A percentile compares a stretch with the other conserved stretches of the same genome.
These are phyloP conservation scores for Trichomonascaceae sp. DNA, from an alignment of 1,139 yeast genomes.

Conservation along the genomic window DNA sequence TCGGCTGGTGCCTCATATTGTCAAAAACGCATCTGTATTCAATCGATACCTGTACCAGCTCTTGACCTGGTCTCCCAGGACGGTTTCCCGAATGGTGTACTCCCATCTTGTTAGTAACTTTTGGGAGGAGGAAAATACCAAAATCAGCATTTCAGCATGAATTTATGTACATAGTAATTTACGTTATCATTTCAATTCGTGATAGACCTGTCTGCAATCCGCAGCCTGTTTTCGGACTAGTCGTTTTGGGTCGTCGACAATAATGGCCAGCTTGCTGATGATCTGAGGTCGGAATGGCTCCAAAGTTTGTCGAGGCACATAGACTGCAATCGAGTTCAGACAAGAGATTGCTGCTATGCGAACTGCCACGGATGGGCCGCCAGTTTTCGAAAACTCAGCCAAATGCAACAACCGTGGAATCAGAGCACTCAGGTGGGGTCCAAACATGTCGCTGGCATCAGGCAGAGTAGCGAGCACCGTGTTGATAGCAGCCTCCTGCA, in stretches of 20 bases:
- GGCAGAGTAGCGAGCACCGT: slow-evolving; percentile 35
- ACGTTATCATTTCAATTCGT: too few relatives aligned
- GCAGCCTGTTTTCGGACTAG: slow-evolving; percentile 61
- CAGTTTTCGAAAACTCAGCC: slow-evolving; percentile 6
- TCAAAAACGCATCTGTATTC: too few relatives aligned
- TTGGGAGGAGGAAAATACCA: too few relatives aligned
- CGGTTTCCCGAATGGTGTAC: neutral
- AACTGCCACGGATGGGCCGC: slow-evolving; percentile 28
- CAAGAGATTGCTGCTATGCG: slow-evolving; percentile 47
- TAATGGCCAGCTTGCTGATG: slow-evolving; percentile 35
- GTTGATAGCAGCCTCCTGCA: slow-evolving; percentile 44
- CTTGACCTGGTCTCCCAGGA: too few relatives aligned
- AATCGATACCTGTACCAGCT: too few relatives aligned
- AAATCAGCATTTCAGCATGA: too few relatives aligned
- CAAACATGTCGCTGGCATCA: slow-evolving; percentile 38
- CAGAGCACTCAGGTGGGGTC: slow-evolving; percentile 41
- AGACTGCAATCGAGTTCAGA: slow-evolving; percentile 34
- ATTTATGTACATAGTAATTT: too few relatives aligned
- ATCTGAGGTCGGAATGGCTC: slow-evolving; percentile 41
- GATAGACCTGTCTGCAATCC: slow-evolving; percentile 66
- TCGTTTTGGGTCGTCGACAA: slow-evolving; percentile 66
- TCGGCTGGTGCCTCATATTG: too few relatives aligned
- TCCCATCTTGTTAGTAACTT: too few relatives aligned
- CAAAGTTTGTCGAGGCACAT: slow-evolving; percentile 30
- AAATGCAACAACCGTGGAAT: slow-evolving; percentile 39